phyloP scores from a whole-genome alignment of 108 stramenopile genomes.

The Cyclotella baltica region DNA sequence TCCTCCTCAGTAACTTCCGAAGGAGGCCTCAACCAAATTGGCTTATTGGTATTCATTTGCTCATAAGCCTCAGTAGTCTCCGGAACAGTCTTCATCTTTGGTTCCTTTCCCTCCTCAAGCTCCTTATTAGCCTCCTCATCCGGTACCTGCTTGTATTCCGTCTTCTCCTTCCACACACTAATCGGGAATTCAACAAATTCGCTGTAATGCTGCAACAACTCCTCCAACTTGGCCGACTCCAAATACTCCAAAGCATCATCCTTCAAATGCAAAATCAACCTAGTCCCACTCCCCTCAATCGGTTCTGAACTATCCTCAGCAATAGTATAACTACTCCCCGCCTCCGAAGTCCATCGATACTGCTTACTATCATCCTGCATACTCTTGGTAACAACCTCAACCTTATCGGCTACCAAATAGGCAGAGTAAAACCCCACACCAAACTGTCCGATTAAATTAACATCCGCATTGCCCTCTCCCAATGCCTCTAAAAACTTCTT shows the following conservation, averaged over 20 bases:
- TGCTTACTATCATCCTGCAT: constrained; percentile 73
- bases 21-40: constrained; percentile 96
- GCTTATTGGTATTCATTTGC: constrained; percentile 95
- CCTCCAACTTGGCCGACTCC: constrained; percentile 79
- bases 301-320: constrained; percentile 57
- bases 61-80: constrained; percentile 88
- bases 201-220: constrained; percentile 86
- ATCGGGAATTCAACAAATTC: constrained; percentile 98
- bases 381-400: constrained; percentile 92
- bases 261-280: constrained; percentile 89
- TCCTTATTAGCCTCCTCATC: constrained; percentile 96
- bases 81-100: constrained; percentile 96
- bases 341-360: constrained; percentile 81
- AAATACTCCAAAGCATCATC: constrained; percentile 86
- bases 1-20: constrained; percentile 91
- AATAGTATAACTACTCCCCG: constrained; percentile 79
- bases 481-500: constrained; percentile 88
- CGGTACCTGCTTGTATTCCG: constrained; percentile 93
- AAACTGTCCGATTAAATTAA: constrained; percentile 97
- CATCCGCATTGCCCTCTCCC: constrained; percentile 84
- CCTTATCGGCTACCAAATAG: constrained; percentile 95
- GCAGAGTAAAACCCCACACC: constrained; percentile 99
- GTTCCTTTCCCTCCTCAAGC: constrained; percentile 79
- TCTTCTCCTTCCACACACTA: constrained; percentile 93
- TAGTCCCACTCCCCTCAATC: constrained; percentile 82